A percentile compares a stretch with the other conserved stretches of the same genome.
Conservation (phyloP, 371 early-diverging fungal species). For the Mucor piriformis region DNA sequence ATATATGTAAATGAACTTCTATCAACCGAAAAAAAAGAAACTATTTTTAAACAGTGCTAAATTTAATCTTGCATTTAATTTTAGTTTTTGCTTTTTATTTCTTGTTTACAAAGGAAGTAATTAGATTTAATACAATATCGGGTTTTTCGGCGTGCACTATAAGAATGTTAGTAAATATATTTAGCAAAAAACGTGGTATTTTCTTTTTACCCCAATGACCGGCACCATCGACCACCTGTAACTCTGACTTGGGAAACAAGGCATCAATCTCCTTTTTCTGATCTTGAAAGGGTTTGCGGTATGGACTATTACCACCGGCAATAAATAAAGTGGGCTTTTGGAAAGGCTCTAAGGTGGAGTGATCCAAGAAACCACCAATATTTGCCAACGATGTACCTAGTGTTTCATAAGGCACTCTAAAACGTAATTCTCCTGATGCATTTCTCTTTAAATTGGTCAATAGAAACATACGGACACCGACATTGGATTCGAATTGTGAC, state of each 20-base stretch:
- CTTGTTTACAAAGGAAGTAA: conserved; percentile 44
- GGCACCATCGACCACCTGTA: conserved; percentile 66
- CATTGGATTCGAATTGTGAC: conserved; percentile 52
- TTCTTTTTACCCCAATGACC: conserved; percentile 86
- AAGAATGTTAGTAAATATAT: neutral
- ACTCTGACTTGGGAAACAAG: conserved; percentile 67
- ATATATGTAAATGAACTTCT: no score
- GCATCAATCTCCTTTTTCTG: conserved; percentile 50
- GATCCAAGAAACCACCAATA: conserved; percentile 61
- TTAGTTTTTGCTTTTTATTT: no score
- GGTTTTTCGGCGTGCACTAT: conserved; percentile 87
- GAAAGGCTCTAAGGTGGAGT: conserved; percentile 29
- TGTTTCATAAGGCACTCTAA: conserved; percentile 75
- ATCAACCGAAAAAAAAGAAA: no score
- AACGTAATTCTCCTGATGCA: conserved; percentile 49
- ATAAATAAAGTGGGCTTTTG: conserved; percentile 78
- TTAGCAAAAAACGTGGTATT: neutral
- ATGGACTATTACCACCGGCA: conserved; percentile 73
- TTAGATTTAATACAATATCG: conserved; percentile 54
- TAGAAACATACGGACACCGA: conserved; percentile 81
- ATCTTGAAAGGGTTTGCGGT: conserved; percentile 52
- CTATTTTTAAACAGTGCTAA: no score
- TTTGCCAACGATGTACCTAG: conserved; percentile 59
- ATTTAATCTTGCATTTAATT: no score
- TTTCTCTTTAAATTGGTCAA: conserved; percentile 83